Percentiles rank a stretch among this genome's conserved stretches.
Conservation (phyloP, 805 yeast genomes). For the Saturnispora hagleri region DNA sequence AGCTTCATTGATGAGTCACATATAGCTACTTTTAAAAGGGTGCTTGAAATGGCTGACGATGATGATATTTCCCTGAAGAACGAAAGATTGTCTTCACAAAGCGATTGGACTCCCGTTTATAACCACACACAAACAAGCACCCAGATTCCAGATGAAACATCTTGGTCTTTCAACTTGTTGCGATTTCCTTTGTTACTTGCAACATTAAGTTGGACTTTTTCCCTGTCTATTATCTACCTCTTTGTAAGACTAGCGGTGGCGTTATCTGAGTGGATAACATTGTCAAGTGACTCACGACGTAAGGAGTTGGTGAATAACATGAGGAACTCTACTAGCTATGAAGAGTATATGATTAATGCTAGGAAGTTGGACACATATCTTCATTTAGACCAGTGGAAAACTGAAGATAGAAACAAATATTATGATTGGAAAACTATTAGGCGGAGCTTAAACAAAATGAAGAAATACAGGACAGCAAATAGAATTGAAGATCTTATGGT, state of each 20-base stretch:
- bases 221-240: slow-evolving; percentile 42
- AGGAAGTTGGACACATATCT: slow-evolving; percentile 45
- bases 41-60: slow-evolving; percentile 27
- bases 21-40: slow-evolving; percentile 30
- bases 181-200: slow-evolving; percentile 58
- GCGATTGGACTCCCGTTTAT: slow-evolving; percentile 40
- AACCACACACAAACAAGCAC: slow-evolving; percentile 13
- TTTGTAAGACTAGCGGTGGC: slow-evolving; percentile 52
- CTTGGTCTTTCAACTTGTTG: slow-evolving; percentile 36
- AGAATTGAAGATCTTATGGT: slow-evolving; percentile 40
- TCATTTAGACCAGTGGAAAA: slow-evolving; percentile 56
- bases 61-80: slow-evolving; percentile 1
- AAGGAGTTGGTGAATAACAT: slow-evolving; percentile 40
- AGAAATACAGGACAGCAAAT: slow-evolving; percentile 24
- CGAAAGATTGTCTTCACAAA: slow-evolving; percentile 30
- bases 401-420: slow-evolving; percentile 50
- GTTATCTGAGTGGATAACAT: slow-evolving; percentile 42
- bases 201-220: slow-evolving; percentile 43
- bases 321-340: slow-evolving; percentile 39
- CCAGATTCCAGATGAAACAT: slow-evolving; percentile 13
- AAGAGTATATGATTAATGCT: slow-evolving; percentile 59
- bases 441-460: slow-evolving; percentile 37
- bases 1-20: slow-evolving; percentile 22
- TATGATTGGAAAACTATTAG: slow-evolving; percentile 58
- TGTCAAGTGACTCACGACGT: slow-evolving; percentile 56